phyloP scores from a whole-genome alignment of 2,329 filamentous ascomycete species.

The Hortaea werneckii region DNA sequence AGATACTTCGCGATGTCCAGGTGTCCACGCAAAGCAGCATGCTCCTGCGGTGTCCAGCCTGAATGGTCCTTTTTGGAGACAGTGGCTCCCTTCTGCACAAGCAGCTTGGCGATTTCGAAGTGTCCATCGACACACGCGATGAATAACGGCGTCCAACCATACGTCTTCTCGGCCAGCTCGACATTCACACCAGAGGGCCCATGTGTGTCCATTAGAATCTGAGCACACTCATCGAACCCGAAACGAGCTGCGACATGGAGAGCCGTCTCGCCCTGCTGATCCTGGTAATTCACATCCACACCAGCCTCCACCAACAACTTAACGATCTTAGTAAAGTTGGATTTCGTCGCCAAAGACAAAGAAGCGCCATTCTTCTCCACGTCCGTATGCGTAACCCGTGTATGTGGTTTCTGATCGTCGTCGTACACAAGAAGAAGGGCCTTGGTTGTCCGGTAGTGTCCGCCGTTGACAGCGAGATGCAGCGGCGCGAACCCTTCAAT shows the following conservation, averaged over 20 bases:
- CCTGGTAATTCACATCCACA: constrained; percentile 87
- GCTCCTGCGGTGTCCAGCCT: constrained; percentile 89
- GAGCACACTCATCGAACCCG: constrained; percentile 71
- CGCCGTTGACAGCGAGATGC: constrained; percentile 84
- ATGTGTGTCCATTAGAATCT: constrained; percentile 61
- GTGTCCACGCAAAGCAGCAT: constrained; percentile 83
- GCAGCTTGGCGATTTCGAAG: constrained; percentile 59
- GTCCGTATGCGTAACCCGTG: constrained; percentile 54
- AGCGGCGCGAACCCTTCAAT: constrained; percentile 82
- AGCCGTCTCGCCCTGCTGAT: constrained; percentile 81
- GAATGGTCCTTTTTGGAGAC: constrained; percentile 68
- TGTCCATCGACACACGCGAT: constrained; percentile 87
- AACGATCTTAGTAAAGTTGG: constrained; percentile 77
- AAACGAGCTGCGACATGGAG: constrained; percentile 86
- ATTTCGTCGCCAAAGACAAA: constrained; percentile 75
- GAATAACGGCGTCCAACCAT: constrained; percentile 91
- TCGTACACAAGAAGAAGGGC: constrained; percentile 60
- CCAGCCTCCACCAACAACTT: constrained; percentile 79
- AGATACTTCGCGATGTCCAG: constrained; percentile 67
- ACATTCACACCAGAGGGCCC: constrained; percentile 62
- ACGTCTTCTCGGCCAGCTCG: constrained; percentile 70
- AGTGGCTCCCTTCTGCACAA: constrained; percentile 70
- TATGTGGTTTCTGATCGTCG: constrained; percentile 13
- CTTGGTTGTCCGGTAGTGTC: constrained; percentile 77
- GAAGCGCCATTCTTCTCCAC: constrained; percentile 80